phyloP scores from a whole-genome alignment of 2,329 filamentous ascomycete species.

The Pseudopithomyces chartarum region DNA sequence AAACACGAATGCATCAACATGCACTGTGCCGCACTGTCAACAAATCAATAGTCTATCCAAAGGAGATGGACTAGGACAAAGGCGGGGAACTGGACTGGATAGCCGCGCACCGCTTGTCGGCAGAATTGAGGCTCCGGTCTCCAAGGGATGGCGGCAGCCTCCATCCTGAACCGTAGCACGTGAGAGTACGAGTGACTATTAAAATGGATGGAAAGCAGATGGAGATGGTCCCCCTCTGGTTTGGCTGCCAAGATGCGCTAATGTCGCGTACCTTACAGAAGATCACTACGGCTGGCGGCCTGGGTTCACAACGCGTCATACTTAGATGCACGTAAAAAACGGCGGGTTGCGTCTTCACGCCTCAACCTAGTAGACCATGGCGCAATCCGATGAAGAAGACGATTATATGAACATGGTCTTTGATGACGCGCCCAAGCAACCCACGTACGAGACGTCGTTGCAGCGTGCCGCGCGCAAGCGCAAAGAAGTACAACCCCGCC shows the following conservation, averaged over 20 bases:
- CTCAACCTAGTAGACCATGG: conserved; percentile 26
- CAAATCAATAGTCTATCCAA: neutral
- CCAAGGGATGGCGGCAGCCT: no score
- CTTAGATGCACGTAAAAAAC: no score
- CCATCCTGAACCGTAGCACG: no score
- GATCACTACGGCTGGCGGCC: no score
- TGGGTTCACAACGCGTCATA: no score
- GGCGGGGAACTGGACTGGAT: neutral
- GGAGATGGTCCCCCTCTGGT: no score
- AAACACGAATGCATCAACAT: neutral
- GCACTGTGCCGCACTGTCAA: neutral
- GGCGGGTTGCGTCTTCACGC: no score
- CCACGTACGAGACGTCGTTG: conserved; percentile 64
- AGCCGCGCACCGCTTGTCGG: neutral
- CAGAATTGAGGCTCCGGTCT: no score
- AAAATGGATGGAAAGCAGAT: neutral
- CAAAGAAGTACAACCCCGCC: conserved; percentile 50
- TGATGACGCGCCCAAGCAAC: conserved; percentile 61
- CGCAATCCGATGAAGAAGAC: conserved; percentile 71
- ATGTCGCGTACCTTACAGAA: conserved; percentile 1
- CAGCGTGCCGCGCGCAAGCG: conserved; percentile 62
- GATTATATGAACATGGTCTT: conserved; percentile 99
- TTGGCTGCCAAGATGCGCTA: conserved; percentile 4
- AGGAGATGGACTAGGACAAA: neutral
- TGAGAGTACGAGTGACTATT: no score